phyloP scores from a whole-genome alignment of 1,284 basidiomycete genomes.

The Clitocybe nebularis region DNA sequence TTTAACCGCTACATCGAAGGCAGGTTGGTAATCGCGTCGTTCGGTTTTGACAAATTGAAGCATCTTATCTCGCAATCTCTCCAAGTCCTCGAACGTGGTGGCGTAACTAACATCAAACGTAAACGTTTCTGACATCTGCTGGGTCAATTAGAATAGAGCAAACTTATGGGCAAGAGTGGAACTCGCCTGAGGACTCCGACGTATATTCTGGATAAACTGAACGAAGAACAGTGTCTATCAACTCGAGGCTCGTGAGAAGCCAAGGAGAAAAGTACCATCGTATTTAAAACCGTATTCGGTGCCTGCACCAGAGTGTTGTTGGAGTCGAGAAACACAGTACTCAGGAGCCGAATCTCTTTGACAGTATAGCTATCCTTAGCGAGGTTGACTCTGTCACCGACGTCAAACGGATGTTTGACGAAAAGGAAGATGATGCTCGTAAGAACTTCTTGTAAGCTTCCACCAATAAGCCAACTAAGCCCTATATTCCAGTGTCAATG shows the following conservation, averaged over 20 bases:
- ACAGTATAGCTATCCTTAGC: slow-evolving; percentile 68
- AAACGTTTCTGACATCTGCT: slow-evolving; percentile 73
- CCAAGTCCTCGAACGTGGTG: slow-evolving; percentile 83
- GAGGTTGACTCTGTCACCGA: slow-evolving; percentile 74
- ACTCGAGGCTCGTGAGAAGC: slow-evolving; percentile 17
- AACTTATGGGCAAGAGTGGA: slow-evolving; percentile 4
- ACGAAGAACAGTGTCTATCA: slow-evolving; percentile 8
- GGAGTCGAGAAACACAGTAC: slow-evolving; percentile 70
- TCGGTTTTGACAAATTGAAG: slow-evolving; percentile 72
- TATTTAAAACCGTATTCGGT: slow-evolving; percentile 67
- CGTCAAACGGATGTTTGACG: slow-evolving; percentile 85
- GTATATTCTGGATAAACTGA: slow-evolving; percentile 69
- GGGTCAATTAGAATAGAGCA: neutral
- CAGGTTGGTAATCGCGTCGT: slow-evolving; percentile 68
- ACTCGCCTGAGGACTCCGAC: slow-evolving; percentile 61
- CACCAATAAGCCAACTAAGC: slow-evolving; percentile 87
- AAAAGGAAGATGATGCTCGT: slow-evolving; percentile 85
- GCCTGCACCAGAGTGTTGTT: slow-evolving; percentile 60
- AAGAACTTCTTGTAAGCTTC: slow-evolving; percentile 63
- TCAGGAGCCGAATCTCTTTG: slow-evolving; percentile 83
- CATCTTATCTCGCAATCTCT: slow-evolving; percentile 79
- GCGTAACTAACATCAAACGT: slow-evolving; percentile 78
- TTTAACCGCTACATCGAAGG: slow-evolving; percentile 67
- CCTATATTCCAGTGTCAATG: slow-evolving; percentile 32
- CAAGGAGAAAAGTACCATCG: too few species aligned